Conservation (phyloP, 345 rosid genomes). For the Gynandropsis gynandra region DNA sequence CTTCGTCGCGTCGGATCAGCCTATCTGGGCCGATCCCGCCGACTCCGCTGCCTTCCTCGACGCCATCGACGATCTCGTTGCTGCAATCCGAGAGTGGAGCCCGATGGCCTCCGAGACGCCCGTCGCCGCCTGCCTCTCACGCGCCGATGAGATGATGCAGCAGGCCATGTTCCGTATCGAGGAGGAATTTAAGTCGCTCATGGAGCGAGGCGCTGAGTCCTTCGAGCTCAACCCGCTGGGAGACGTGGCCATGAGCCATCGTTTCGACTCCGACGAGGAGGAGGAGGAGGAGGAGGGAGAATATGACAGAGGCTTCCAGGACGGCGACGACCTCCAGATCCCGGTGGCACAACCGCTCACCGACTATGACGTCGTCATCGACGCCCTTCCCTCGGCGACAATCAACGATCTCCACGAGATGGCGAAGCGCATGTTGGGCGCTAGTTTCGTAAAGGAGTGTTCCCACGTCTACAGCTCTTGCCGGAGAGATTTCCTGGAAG, state of each 20-base stretch:
- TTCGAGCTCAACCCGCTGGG: conserved; percentile 33
- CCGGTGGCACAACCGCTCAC: conserved; percentile 75
- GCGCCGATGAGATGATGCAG: conserved; percentile 77
- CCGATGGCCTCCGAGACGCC: conserved; percentile 47
- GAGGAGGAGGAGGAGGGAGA: conserved; percentile 37
- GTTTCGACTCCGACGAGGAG: conserved; percentile 45
- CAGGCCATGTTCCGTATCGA: conserved; percentile 77
- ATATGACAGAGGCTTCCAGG: conserved; percentile 27
- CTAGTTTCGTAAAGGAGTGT: conserved; percentile 67
- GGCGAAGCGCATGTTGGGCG: conserved; percentile 78
- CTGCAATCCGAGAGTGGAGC: conserved; percentile 41
- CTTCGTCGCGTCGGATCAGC: conserved; percentile 50
- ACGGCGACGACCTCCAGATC: conserved; percentile 38
- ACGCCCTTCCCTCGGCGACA: conserved; percentile 75
- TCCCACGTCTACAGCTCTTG: conserved; percentile 70
- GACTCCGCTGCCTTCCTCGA: conserved; percentile 71
- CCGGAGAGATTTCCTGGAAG: conserved; percentile 75
- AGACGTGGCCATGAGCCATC: conserved; percentile 29
- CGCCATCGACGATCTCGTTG: conserved; percentile 58
- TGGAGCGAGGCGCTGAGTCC: conserved; percentile 70
- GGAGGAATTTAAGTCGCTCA: conserved; percentile 66
- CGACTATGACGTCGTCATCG: conserved; percentile 73
- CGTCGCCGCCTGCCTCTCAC: conserved; percentile 41
- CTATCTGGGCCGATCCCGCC: conserved; percentile 81
- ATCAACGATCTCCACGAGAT: conserved; percentile 78